Conservation (phyloP, 2,329 filamentous ascomycete genomes). For the Aspergillus hiratsukae region DNA sequence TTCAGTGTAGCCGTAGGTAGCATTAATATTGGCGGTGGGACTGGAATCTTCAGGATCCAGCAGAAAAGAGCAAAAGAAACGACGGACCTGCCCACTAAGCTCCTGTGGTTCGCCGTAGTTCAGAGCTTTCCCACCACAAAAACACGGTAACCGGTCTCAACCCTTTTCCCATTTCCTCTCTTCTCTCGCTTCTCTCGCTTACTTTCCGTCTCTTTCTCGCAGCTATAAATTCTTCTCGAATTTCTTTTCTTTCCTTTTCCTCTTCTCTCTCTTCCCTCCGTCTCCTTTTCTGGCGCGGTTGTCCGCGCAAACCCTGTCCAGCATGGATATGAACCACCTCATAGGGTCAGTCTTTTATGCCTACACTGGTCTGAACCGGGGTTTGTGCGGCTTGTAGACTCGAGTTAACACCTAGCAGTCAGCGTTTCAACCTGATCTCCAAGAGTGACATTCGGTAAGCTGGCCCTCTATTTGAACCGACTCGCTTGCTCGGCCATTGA, state of each 20-base stretch:
- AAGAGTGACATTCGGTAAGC: conserved; percentile 93
- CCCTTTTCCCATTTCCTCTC: conserved; percentile 19
- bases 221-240: conserved; percentile 7
- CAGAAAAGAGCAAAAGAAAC: conserved; percentile 7
- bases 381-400: conserved; percentile 30
- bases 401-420: conserved; percentile 52
- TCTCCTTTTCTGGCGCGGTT: conserved; percentile 22
- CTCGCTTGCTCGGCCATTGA: conserved; percentile 14
- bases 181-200: conserved; percentile 23
- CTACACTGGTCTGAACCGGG: conserved; percentile 25
- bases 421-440: conserved; percentile 93
- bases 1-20: neutral
- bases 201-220: conserved; percentile 12
- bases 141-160: conserved; percentile 10
- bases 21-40: neutral
- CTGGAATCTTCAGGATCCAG: neutral
- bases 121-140: conserved; percentile 27
- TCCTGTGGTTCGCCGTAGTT: conserved; percentile 30
- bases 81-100: conserved; percentile 28
- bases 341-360: conserved; percentile 41
- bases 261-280: conserved; percentile 21
- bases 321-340: conserved; percentile 48
- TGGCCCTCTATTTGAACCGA: conserved; percentile 9
- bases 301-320: conserved; percentile 29
- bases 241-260: conserved; percentile 15